Base-by-base conservation (phyloP, 805 yeast species). In the Starmerella powellii region DNA sequence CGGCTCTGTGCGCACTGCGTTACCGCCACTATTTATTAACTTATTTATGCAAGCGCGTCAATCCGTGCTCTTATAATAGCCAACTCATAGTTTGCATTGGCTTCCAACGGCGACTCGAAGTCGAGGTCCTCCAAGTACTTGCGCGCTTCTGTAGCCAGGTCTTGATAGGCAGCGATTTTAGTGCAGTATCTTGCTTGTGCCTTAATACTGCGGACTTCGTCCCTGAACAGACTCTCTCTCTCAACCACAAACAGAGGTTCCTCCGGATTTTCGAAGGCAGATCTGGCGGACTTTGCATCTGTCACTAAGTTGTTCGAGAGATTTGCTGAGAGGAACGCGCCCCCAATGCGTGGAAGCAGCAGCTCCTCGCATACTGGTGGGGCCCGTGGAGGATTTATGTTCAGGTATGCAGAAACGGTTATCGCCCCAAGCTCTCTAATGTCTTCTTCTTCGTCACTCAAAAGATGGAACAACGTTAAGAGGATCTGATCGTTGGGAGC, bases 391-490 rank as follows among this genome's bases (percentile, higher is more conserved):
- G 6, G n/a, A 6, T 4, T n/a, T 6, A 37, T 27, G n/a, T 21
- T 50, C 19, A 70, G 55, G 16, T 63, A 45, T 3, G 44, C 29
- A 2, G 67, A 56, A 15, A 76, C 56, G 41, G 63, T 64, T 1
- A 49, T 35, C 0, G 82, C 64, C 0, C 82, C 71, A 2, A 51
- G 15, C 1, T 60, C 58, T 43, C 93, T 63, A 5, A 81, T 60
- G 12, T 68, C 74, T 11, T 66, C 73, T 50, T 80, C 88, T 52
- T 83, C 94, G 58, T 84, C 94, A 28, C 42, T 60, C 49, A 56
- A 40, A 8, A 54, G 42, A 23, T 30, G 20, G 33, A 49, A 47
- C 23, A 62, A 46, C 8, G 38, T 28, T 31, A 38, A 52, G 6
- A 34, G 31, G 20, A 49, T 18, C 8, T 31, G 17, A 28, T 35